phyloP scores from a whole-genome alignment of 1,139 yeast genomes.

The Scheffersomyces titani region DNA sequence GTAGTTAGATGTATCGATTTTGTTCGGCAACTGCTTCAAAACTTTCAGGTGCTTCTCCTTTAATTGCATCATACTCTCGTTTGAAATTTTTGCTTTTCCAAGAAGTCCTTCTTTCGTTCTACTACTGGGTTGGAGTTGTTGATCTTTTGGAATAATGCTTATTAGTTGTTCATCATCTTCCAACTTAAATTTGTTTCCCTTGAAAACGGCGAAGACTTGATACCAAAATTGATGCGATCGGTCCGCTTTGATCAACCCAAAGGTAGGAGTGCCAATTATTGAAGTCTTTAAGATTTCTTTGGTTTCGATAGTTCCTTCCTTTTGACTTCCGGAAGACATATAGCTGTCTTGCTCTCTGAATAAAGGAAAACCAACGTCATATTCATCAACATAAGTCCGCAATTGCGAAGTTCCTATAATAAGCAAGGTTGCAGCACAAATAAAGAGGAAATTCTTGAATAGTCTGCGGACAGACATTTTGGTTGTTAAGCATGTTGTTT shows the following conservation, averaged over 20 bases:
- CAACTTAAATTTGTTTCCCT: neutral
- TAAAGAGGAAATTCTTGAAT: neutral
- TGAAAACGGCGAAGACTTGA: neutral
- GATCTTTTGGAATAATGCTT: neutral
- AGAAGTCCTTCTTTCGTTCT: conserved; percentile 1
- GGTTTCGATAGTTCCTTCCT: too few relatives aligned
- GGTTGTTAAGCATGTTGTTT: too few relatives aligned
- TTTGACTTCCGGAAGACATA: too few relatives aligned
- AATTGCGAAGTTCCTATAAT: neutral
- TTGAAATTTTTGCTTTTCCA: conserved; percentile 1
- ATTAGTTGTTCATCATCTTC: neutral
- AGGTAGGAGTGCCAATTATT: neutral
- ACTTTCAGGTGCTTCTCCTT: conserved; percentile 1
- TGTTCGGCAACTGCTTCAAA: neutral
- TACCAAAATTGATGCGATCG: neutral
- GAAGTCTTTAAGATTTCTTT: neutral
- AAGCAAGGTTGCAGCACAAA: neutral
- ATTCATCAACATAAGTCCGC: too few relatives aligned
- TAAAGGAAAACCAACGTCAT: too few relatives aligned
- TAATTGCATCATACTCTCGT: conserved; percentile 1
- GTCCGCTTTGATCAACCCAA: neutral
- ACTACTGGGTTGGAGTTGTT: conserved; percentile 1
- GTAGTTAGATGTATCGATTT: neutral
- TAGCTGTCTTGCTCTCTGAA: too few relatives aligned
- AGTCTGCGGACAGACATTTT: neutral